Evolutionary conservation across 192 early-diverging fungal species (phyloP), one percentile per base, ranked within the genome.

Genomic region (Entomortierella beljakovae): DNA sequence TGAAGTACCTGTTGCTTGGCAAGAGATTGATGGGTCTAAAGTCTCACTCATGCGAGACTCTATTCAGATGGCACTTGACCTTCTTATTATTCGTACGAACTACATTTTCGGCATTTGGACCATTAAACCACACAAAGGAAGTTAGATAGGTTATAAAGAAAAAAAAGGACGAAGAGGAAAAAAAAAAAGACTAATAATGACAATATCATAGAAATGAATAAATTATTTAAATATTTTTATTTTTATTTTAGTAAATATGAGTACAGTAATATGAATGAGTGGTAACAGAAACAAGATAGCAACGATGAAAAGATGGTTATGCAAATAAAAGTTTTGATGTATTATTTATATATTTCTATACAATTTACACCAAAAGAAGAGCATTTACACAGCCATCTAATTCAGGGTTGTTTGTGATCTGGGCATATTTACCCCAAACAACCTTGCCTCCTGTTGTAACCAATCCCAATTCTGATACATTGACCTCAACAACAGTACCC

Each of bases 341-440:
- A 52, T 33, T 38, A 10, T 20, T 35, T 26, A 23, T 25, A 11
- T 37, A 2, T 29, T 5, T n/a, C 16, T 31, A 22, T 49, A 15
- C 34, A 58, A 3, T 80, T 85, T 92, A 98, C 38, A 98, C 96
- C 37, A 98, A 88, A 22, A 98, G 88, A 50, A 97, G 92, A 13
- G 96, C 93, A 83, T 97, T 97, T 82, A 97, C 93, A 83, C 91
- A 95, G 42, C 97, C 97, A 83, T 99, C 98, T 80, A 97, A 94
- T 81, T 99, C 97, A 9, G 98, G 98, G 86, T 98, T 99, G 87
- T 99, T 99, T 48, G 98, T 99, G 57, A 99, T 85, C 84, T 93
- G 92, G 31, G 94, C 92, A 81, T 94, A 94, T 83, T 94, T 97
- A 65, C 98, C 97, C 98, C 98, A 99, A 9, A 99, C 95, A 67